Base-by-base conservation (phyloP, 768 basidiomycete species). In the Boletus reticuloceps region DNA sequence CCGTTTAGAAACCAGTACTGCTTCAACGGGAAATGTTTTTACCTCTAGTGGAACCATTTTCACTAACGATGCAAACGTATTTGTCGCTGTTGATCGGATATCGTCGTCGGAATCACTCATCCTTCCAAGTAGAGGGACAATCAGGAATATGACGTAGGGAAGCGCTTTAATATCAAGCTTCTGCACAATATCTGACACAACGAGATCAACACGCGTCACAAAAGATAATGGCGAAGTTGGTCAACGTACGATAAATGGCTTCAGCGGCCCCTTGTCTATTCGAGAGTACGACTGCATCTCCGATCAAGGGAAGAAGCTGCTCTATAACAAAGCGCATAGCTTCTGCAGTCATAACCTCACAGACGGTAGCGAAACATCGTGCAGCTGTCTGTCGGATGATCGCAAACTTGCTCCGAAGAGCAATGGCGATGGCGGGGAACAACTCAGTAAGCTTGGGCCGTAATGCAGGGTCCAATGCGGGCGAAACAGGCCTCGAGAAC, bases 21-120 rank as follows among this genome's bases (percentile, higher is more conserved):
- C 31, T 16, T 48, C 19, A 29, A 42, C 20, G 40, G 13, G 13
- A 25, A 37, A 6, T 20, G 62, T 79, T 56, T 58, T 56, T 58
- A 94, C 94, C 82, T 98, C 97, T 1, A 99, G 79, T 6, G 97
- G 97, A 13, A 98, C 93, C 89, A 99, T 96, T 77, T 98, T 98
- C 58, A 99, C 92, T 17, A 99, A 75, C 0, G 93, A 90, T 0
- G 97, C 97, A 66, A 99, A 99, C 0, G 94, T 95, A 66, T 94
- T 94, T n/a, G 97, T 98, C 4, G 97, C 88, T 3, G 93, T 85
- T 29, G 96, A 84, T 27, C 97, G 88, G 40, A 97, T 89, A 55
- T 91, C 89, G 57, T 94, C 93, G 64, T 98, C 87, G 6, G 84
- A 68, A 69, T 99, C 97, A 63, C 94, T 98, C 97, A 98, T 99